Conservation (phyloP, 129 eudicot species). For the Oenanthe sinensis region DNA sequence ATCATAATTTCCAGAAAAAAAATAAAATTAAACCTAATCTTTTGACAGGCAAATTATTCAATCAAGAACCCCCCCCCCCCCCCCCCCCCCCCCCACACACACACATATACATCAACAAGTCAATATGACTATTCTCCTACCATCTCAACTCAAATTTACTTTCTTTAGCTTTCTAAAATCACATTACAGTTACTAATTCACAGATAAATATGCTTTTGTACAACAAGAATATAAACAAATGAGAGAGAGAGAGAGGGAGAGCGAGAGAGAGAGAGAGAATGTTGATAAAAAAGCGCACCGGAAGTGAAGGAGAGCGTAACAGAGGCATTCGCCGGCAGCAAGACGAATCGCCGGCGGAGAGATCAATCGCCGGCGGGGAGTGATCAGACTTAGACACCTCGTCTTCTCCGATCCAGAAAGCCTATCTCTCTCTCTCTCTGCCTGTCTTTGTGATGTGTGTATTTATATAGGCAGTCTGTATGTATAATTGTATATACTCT, state of each 20-base stretch:
- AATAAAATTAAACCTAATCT: too few species aligned
- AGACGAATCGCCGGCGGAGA: not conserved
- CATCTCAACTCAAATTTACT: not conserved
- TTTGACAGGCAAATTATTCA: not conserved
- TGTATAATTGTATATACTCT: too few species aligned
- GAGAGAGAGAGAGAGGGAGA: too few species aligned
- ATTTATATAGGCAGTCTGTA: not conserved
- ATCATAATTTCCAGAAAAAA: too few species aligned
- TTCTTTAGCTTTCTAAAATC: not conserved
- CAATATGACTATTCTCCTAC: not conserved
- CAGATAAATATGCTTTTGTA: too few species aligned
- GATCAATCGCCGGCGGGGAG: not conserved
- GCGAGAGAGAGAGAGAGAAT: too few species aligned
- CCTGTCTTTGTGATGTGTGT: too few species aligned
- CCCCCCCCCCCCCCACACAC: not conserved
- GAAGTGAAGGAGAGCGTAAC: not conserved
- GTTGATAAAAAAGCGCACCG: not conserved
- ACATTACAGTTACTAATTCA: not conserved
- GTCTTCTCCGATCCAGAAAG: not conserved
- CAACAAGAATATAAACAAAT: too few species aligned
- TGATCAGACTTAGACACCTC: not conserved
- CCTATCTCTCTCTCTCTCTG: conserved; percentile 10
- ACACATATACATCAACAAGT: not conserved
- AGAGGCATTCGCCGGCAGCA: conserved; percentile 3
- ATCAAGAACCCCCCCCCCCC: too few species aligned